Percentiles rank a stretch among this genome's conserved stretches.
Evolutionary conservation across 257 asterid genomes (phyloP).

Genomic region (Galeopsis tetrahit): DNA sequence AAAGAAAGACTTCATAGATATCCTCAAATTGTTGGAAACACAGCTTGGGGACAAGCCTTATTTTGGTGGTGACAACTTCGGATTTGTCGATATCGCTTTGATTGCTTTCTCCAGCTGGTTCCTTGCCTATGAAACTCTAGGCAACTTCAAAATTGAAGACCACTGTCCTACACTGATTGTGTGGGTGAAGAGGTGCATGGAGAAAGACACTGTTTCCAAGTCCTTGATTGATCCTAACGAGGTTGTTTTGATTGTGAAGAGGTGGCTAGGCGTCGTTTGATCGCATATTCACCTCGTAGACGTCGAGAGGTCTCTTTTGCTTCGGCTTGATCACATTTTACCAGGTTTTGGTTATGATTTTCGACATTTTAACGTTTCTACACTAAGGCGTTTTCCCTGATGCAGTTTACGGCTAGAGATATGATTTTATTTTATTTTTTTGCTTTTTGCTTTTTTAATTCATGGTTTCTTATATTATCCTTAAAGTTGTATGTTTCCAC

Average conservation of each 20-base stretch:
- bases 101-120: constrained; percentile 4
- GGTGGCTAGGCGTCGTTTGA: background rate
- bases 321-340: background rate
- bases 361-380: too few relatives aligned
- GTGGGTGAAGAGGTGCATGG: background rate
- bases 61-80: constrained; percentile 57
- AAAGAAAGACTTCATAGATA: constrained; percentile 35
- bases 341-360: background rate
- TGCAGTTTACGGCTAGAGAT: too few relatives aligned
- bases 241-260: background rate
- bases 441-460: too few relatives aligned
- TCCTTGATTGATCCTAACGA: constrained; percentile 15
- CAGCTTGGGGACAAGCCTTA: constrained; percentile 48
- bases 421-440: too few relatives aligned
- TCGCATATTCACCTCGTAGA: background rate
- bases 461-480: too few relatives aligned
- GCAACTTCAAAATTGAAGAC: background rate
- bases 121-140: background rate
- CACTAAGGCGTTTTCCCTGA: too few relatives aligned
- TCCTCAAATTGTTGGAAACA: constrained; percentile 44
- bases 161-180: background rate
- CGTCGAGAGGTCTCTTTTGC: background rate
- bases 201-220: background rate
- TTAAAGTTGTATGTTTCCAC: too few relatives aligned
- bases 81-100: constrained; percentile 30